Evolutionary conservation across 1,284 basidiomycete species (phyloP).

Genomic region (Naganishia sp.): DNA sequence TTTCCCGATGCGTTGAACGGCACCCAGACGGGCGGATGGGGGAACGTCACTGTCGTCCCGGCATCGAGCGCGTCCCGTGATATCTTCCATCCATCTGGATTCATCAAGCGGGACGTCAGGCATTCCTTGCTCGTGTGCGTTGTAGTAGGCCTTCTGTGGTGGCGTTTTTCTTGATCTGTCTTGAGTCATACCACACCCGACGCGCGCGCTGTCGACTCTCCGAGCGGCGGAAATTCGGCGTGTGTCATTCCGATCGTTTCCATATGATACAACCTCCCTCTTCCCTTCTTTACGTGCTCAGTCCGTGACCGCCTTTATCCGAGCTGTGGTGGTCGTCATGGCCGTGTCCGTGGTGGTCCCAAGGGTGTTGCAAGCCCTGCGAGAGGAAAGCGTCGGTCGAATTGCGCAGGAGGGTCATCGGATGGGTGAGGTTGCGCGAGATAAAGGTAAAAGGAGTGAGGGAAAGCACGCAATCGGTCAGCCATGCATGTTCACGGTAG

Average conservation of each 20-base stretch:
- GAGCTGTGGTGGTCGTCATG: conserved; percentile 40
- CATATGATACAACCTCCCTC: conserved; percentile 2
- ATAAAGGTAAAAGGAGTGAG: background rate
- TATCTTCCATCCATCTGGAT: background rate
- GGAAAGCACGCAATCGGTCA: background rate
- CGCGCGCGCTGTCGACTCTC: no score
- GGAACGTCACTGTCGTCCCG: background rate
- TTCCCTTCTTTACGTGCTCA: conserved; percentile 16
- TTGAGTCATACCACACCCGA: no score
- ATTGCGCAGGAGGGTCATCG: background rate
- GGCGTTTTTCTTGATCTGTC: no score
- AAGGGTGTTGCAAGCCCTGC: conserved; percentile 58
- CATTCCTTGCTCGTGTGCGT: background rate
- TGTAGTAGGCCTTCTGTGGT: background rate
- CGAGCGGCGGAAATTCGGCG: no score
- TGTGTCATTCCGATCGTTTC: background rate
- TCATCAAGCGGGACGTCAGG: background rate
- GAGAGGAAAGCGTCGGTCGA: no score
- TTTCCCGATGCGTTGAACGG: background rate
- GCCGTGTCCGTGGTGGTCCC: conserved; percentile 56
- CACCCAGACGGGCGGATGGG: background rate
- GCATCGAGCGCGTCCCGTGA: background rate
- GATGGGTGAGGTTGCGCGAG: background rate
- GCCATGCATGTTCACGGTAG: background rate
- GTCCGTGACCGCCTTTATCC: conserved; percentile 9